phyloP scores from a whole-genome alignment of 306 rosid species.

The Cyclanthera cordifolia region DNA sequence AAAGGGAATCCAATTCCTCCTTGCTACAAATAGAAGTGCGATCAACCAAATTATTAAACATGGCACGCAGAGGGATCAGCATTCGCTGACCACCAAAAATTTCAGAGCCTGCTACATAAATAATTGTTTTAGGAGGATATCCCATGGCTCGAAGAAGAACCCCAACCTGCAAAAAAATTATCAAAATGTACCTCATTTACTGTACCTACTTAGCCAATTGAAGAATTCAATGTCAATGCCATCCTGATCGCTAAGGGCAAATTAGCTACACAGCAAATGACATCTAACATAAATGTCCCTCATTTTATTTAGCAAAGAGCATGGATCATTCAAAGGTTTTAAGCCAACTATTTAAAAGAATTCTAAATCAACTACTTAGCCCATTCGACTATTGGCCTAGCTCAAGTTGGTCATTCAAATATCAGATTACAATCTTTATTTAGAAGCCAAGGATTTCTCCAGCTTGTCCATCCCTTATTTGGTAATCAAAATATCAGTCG shows the following conservation, averaged over 20 bases:
- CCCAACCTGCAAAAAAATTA: constrained; percentile 57
- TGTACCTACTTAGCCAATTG: background rate
- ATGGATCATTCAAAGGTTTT: background rate
- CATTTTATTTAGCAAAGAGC: background rate
- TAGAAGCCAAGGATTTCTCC: background rate
- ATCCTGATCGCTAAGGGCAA: background rate
- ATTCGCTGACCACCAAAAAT: constrained; percentile 93
- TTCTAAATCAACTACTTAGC: background rate
- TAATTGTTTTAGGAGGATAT: constrained; percentile 79
- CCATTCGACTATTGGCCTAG: background rate
- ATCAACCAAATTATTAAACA: constrained; percentile 76
- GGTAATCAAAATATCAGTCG: background rate
- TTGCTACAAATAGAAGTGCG: constrained; percentile 83
- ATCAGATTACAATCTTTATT: background rate
- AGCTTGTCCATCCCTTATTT: background rate
- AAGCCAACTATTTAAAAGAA: background rate
- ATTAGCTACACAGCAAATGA: background rate
- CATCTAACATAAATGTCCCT: background rate
- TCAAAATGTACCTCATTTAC: constrained; percentile 11
- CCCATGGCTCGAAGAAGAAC: constrained; percentile 92
- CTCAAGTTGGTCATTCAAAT: background rate
- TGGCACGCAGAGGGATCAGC: constrained; percentile 75
- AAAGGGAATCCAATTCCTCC: constrained; percentile 55
- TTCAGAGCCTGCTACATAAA: constrained; percentile 85
- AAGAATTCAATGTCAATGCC: background rate